Percentiles rank a stretch among this genome's conserved stretches.
Conservation (phyloP, 106 monocot genomes). For the Allium sativum region DNA sequence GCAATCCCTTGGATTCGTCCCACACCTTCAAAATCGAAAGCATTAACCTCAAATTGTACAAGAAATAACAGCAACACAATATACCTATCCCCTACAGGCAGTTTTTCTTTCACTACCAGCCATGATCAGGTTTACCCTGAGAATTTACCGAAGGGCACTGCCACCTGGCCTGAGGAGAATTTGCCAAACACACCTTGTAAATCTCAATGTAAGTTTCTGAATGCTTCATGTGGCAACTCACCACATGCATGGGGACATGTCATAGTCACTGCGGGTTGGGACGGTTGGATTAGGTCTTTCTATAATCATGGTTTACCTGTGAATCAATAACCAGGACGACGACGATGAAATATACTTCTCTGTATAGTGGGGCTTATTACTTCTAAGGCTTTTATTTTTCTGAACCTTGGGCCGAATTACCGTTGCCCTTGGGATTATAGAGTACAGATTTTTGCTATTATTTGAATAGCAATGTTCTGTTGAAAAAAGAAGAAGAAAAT, state of each 20-base stretch:
- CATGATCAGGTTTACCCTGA: constrained; percentile 35
- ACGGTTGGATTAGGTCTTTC: constrained; percentile 70
- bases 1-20: constrained; percentile 71
- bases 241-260: constrained; percentile 84
- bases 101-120: constrained; percentile 39
- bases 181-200: constrained; percentile 32
- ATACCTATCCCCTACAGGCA: constrained; percentile 12
- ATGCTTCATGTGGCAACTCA: constrained; percentile 22
- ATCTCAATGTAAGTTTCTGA: constrained; percentile 46
- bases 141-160: constrained; percentile 26
- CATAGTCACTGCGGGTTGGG: constrained; percentile 74
- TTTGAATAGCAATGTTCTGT: no score
- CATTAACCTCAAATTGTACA: no score
- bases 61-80: constrained; percentile 15
- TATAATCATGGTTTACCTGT: constrained; percentile 77
- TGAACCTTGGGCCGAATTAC: no score
- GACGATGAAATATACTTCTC: no score
- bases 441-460: no score
- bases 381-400: no score
- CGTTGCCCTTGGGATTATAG: no score
- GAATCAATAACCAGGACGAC: constrained; percentile 2
- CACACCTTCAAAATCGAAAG: constrained; percentile 2
- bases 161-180: constrained; percentile 95
- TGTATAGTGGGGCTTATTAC: no score
- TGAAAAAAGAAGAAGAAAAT: no score